phyloP scores from a whole-genome alignment of 352 stramenopile species.

The Globisporangium paroecandrum region DNA sequence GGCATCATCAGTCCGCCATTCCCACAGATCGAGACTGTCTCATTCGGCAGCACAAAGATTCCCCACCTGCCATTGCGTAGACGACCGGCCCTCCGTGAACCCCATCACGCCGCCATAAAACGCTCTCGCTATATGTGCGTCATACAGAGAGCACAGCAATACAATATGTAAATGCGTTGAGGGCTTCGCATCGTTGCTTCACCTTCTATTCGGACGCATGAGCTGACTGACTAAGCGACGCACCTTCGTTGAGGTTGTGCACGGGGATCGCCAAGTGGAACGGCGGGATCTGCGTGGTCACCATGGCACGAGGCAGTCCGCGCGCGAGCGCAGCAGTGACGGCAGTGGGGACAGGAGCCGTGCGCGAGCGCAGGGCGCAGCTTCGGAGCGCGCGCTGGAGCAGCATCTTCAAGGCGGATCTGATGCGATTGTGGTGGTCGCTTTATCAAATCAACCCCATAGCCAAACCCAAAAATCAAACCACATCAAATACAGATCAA shows the following conservation, averaged over 20 bases:
- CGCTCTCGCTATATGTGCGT: constrained; percentile 58
- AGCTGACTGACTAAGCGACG: background rate
- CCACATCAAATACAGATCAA: too few relatives aligned
- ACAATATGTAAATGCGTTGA: background rate
- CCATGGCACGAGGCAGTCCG: constrained; percentile 1
- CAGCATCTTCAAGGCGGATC: constrained; percentile 3
- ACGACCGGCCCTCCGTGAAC: constrained; percentile 90
- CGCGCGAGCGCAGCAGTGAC: too few relatives aligned
- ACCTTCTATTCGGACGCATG: background rate
- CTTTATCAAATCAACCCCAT: too few relatives aligned
- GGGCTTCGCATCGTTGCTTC: background rate
- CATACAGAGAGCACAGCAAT: background rate
- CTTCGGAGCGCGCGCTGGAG: constrained; percentile 9
- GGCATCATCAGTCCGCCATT: background rate
- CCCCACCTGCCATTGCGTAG: constrained; percentile 89
- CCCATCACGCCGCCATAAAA: constrained; percentile 93
- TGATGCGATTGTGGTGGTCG: background rate
- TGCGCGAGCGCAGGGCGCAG: background rate
- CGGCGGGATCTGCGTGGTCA: constrained; percentile 40
- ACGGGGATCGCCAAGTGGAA: constrained; percentile 94
- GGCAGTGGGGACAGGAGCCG: too few relatives aligned
- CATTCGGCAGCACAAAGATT: background rate
- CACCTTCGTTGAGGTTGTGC: constrained; percentile 87
- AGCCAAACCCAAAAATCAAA: too few relatives aligned
- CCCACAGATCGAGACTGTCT: background rate